These are phyloP conservation scores for Colletotrichum lindemuthianum DNA, from an alignment of 2,329 filamentous ascomycete genomes.

Conservation along the genomic window DNA sequence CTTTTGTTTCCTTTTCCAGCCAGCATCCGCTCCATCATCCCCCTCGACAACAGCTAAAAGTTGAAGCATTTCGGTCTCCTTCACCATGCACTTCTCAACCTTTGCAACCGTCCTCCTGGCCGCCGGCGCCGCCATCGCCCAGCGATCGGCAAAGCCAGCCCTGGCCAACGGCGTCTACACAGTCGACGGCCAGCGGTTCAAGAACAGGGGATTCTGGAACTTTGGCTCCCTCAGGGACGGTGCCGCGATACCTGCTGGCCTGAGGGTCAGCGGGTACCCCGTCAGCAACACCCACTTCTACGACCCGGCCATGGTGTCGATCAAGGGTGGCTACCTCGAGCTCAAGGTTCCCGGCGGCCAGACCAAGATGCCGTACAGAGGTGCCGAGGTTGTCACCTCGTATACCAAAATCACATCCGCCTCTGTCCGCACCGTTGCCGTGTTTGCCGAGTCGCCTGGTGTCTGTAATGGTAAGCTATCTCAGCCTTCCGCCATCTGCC, in stretches of 20 bases:
- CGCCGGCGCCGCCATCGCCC: conserved; percentile 5
- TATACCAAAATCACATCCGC: conserved; percentile 43
- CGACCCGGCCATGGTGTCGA: conserved; percentile 30
- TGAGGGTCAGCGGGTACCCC: conserved; percentile 39
- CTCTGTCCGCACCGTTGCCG: conserved; percentile 43
- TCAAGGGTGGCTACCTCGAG: conserved; percentile 43
- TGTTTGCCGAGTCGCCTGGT: conserved; percentile 42
- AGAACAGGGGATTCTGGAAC: conserved; percentile 22
- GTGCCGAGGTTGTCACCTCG: conserved; percentile 40
- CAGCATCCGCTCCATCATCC: not conserved
- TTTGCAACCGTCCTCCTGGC: conserved; percentile 8
- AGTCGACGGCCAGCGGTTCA: conserved; percentile 1
- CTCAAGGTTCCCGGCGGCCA: conserved; percentile 42
- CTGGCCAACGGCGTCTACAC: conserved; percentile 4
- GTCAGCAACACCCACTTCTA: conserved; percentile 35
- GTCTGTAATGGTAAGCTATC: conserved; percentile 44
- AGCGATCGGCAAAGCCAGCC: conserved; percentile 15
- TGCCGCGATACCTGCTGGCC: conserved; percentile 37
- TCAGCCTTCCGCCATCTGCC: too few relatives aligned
- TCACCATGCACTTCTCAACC: conserved; percentile 10
- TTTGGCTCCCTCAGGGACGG: conserved; percentile 10
- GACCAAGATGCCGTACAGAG: conserved; percentile 38
- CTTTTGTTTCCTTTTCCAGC: not conserved
- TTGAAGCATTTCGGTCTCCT: conserved; percentile 1
- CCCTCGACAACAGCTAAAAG: not conserved